Evolutionary conservation across 805 yeast species (phyloP), one percentile per base, ranked within the genome.

Genomic region (Kodamaea restingae): DNA sequence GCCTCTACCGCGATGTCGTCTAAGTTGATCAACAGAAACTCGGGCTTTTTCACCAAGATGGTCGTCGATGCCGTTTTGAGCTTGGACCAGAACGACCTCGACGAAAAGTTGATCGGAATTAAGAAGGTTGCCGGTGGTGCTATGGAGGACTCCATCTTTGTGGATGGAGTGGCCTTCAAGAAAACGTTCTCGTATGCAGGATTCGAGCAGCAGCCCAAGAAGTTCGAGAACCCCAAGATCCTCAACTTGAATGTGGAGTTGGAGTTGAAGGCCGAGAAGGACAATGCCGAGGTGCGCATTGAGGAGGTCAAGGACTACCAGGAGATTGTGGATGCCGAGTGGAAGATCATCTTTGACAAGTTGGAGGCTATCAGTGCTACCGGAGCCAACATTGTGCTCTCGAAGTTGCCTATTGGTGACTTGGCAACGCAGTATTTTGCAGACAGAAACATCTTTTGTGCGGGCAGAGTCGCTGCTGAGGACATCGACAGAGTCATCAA

Each of bases 401-500:
- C 97, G 12, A 88, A 88, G 60, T 73, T 93, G 53, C 98, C 98
- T 40, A 93, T 93, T 58, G 98, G 98, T 48, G 98, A 93, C 65
- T 75, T 93, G 60, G 98, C 98, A n/a, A 93, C 98, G 7, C 98
- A 93, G 67, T 93, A 75, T 65, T 93, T 93, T 63, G 98, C 98
- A 25, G 98, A 93, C 63, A 76, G 98, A 60, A 78, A 85, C 58
- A 84, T 93, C 38, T 93, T 93, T 67, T 93, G 98, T 70, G 98
- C 98, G 10, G 98, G 98, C 43, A 77, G 98, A 61, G 96, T 93
- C 11, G 63, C 88, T 8, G 48, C 76, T 28, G 96, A 88, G 51
- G 98, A 93, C 63, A 76, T 93, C 86, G 85, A 85, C 50, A 80
- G 98, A 55, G 95, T 88, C 6, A 80, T 88, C 42, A 76, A 81